Percentiles rank a stretch among this genome's conserved stretches.
These are phyloP conservation scores for Prunus salicina DNA, from an alignment of 306 rosid species.

Conservation along the genomic window DNA sequence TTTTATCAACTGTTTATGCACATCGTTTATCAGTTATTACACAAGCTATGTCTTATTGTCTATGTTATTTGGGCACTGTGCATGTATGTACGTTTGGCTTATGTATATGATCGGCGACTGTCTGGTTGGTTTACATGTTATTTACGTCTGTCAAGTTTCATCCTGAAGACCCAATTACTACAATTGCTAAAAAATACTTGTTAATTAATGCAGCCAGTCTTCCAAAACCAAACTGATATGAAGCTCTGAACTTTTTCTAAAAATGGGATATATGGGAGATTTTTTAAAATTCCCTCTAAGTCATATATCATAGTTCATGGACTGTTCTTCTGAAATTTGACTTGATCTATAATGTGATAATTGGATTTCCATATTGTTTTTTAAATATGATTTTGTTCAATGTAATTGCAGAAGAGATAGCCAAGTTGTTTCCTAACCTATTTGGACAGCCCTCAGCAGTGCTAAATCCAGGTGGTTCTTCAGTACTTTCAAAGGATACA, in stretches of 20 bases:
- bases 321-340: neutral
- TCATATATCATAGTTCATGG: neutral
- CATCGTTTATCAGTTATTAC: neutral
- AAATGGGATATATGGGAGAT: neutral
- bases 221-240: neutral
- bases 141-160: no score
- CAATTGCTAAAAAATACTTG: no score
- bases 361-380: neutral
- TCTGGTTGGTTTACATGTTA: no score
- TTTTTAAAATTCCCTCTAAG: no score
- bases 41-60: no score
- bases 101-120: no score
- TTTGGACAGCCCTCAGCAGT: constrained; percentile 75
- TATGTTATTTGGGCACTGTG: no score
- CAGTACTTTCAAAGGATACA: constrained; percentile 19
- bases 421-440: constrained; percentile 71
- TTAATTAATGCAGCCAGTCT: neutral
- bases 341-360: neutral
- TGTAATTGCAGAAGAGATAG: constrained; percentile 61
- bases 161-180: no score
- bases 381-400: neutral
- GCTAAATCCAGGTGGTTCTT: constrained; percentile 41
- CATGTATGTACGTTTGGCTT: no score
- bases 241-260: neutral
- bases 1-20: neutral